Conservation (phyloP, 345 rosid genomes). For the Salix purpurea region DNA sequence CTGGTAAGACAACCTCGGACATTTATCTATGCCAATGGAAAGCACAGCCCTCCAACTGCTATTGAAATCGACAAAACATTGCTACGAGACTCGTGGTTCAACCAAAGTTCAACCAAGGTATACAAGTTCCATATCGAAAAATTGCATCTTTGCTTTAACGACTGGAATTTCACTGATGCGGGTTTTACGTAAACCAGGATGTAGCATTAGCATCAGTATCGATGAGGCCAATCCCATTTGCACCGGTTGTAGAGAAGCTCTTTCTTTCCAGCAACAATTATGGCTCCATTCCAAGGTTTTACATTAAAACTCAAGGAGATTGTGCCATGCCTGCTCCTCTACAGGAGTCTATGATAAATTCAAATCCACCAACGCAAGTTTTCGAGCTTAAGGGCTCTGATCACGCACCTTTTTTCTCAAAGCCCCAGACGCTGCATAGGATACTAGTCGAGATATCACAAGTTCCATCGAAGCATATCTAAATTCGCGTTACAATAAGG, state of each 20-base stretch:
- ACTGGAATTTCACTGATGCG: background rate
- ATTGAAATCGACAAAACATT: conserved; percentile 33
- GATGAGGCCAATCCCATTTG: conserved; percentile 45
- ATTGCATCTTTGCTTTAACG: background rate
- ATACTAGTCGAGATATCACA: conserved; percentile 49
- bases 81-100: conserved; percentile 31
- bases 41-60: conserved; percentile 37
- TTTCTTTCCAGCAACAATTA: conserved; percentile 44
- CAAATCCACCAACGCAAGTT: conserved; percentile 52
- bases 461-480: conserved; percentile 21
- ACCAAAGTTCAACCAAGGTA: conserved; percentile 42
- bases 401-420: conserved; percentile 73
- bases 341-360: conserved; percentile 53
- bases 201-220: conserved; percentile 36
- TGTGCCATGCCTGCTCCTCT: conserved; percentile 42
- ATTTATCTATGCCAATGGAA: conserved; percentile 42
- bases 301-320: conserved; percentile 55
- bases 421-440: conserved; percentile 58
- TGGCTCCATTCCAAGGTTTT: conserved; percentile 49
- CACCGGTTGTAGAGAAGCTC: conserved; percentile 37
- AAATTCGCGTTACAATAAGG: background rate
- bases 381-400: conserved; percentile 62
- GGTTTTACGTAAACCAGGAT: conserved; percentile 14
- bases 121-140: background rate
- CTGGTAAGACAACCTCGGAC: conserved; percentile 33